Conservation (phyloP, 192 early-diverging fungal species). For the Entomortierella beljakovae region DNA sequence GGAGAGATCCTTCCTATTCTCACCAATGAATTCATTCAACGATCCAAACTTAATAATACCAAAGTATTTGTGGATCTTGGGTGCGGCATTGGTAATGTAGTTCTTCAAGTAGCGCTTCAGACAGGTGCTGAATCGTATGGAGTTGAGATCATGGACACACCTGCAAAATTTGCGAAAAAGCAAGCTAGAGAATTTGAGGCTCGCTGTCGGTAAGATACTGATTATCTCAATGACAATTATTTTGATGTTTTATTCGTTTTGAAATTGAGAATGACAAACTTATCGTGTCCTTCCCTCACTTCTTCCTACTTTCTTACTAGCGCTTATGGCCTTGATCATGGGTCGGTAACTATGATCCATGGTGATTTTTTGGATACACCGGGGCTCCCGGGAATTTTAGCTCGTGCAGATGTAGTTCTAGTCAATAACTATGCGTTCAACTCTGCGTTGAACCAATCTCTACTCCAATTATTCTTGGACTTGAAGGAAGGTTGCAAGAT, state of each 20-base stretch:
- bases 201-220: slow-evolving; percentile 71
- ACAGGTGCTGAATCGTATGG: slow-evolving; percentile 85
- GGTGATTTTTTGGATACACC: slow-evolving; percentile 90
- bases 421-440: slow-evolving; percentile 98
- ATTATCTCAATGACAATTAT: too few relatives aligned
- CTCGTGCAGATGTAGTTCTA: slow-evolving; percentile 90
- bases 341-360: slow-evolving; percentile 73
- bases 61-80: slow-evolving; percentile 94
- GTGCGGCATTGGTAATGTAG: slow-evolving; percentile 96
- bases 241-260: too few relatives aligned
- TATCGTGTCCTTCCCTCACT: too few relatives aligned
- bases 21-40: slow-evolving; percentile 85
- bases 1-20: slow-evolving; percentile 92
- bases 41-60: slow-evolving; percentile 69
- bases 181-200: slow-evolving; percentile 88
- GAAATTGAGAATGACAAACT: background rate
- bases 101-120: slow-evolving; percentile 94
- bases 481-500: slow-evolving; percentile 88
- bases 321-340: slow-evolving; percentile 69
- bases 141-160: slow-evolving; percentile 93
- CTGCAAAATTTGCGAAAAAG: slow-evolving; percentile 78
- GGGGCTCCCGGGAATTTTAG: slow-evolving; percentile 75
- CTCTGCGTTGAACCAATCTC: slow-evolving; percentile 82
- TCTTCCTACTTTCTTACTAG: slow-evolving; percentile 32
- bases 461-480: slow-evolving; percentile 90